Base-by-base conservation (phyloP, 2,329 filamentous ascomycete species). In the Alternaria sp. region DNA sequence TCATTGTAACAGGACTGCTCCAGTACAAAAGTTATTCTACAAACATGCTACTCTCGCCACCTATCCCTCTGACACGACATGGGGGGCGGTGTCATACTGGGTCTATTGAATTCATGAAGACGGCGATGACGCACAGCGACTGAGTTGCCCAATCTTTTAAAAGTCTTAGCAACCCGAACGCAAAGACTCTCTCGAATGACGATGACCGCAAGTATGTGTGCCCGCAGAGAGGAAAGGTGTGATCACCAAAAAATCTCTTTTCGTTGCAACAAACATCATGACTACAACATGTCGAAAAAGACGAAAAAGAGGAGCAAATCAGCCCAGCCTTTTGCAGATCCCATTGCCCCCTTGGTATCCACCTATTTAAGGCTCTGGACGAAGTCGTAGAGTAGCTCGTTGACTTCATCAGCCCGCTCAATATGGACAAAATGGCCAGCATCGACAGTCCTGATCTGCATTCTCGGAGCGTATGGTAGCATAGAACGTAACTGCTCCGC, bases 201-300 rank as follows among this genome's bases (percentile, higher is more conserved):
- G 13, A 9, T 0, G 0, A 9, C 32, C 13, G 32, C 8, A 40
- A 10, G 32, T 17, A 40, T 5, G 10, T 40, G 15, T 40, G 15
- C 15, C 17, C 32, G 15, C 15, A 40, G 0, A 5, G 15, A 10
- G 32, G 5, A 10, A 1, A 40, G 10, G 32, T 2, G 32, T 40
- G 0, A 40, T 40, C 15, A 40, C 15, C 32, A 17, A 40, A 40
- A 8, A 10, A 40, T n/a, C 15, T 40, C 32, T 17, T 40, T 10
- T 15, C 32, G n/a, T 40, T 5, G 17, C 9, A 10, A 40, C 32
- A 40, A 40, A 0, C 0, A 10, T 17, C 0, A 0, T 17, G 0
- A 17, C 8, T 17, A 40, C 32, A 40, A n/a, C 15, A 40, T 40
- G 15, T 40, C 15, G 6, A 40, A 40, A 2, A 40, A 6, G 15